A percentile compares a stretch with the other conserved stretches of the same genome.
Conservation (phyloP, 2,329 filamentous ascomycete genomes). For the Colletotrichum sansevieriae region DNA sequence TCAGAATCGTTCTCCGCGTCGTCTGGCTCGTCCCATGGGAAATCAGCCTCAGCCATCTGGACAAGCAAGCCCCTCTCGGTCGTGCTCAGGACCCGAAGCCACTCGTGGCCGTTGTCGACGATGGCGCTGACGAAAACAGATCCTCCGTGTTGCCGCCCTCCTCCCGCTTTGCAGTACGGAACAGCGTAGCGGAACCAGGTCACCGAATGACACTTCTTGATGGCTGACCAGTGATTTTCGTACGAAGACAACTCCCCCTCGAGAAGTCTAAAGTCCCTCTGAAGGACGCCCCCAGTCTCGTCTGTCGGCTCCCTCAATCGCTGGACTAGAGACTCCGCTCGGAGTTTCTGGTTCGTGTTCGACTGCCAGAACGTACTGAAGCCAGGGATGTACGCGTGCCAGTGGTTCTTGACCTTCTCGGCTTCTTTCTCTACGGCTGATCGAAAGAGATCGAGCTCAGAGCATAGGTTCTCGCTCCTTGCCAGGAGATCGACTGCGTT, state of each 20-base stretch:
- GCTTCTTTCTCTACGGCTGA: conserved; percentile 18
- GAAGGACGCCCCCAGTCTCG: conserved; percentile 14
- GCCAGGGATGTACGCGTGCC: conserved; percentile 34
- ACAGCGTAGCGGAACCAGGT: conserved; percentile 33
- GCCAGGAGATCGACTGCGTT: conserved; percentile 19
- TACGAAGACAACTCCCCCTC: conserved; percentile 26
- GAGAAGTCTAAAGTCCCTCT: conserved; percentile 29
- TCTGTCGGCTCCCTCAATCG: background rate
- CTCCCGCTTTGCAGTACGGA: conserved; percentile 7
- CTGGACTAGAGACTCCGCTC: conserved; percentile 23
- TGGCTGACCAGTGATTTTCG: conserved; percentile 34
- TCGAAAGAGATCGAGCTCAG: conserved; percentile 20
- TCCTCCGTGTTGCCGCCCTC: background rate
- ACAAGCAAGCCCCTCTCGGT: conserved; percentile 50
- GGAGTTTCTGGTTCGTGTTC: conserved; percentile 18
- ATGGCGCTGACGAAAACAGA: conserved; percentile 36
- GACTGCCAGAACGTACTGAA: conserved; percentile 37
- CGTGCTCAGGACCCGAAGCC: conserved; percentile 52
- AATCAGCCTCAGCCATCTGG: conserved; percentile 56
- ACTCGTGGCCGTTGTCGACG: conserved; percentile 52
- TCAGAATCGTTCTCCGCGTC: conserved; percentile 45
- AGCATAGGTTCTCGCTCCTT: conserved; percentile 17
- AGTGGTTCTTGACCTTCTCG: conserved; percentile 24
- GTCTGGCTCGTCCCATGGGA: conserved; percentile 52
- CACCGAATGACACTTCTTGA: conserved; percentile 34